Evolutionary conservation across 129 eudicot species (phyloP), one percentile per base, ranked within the genome.

Genomic region (Flaveria robusta): DNA sequence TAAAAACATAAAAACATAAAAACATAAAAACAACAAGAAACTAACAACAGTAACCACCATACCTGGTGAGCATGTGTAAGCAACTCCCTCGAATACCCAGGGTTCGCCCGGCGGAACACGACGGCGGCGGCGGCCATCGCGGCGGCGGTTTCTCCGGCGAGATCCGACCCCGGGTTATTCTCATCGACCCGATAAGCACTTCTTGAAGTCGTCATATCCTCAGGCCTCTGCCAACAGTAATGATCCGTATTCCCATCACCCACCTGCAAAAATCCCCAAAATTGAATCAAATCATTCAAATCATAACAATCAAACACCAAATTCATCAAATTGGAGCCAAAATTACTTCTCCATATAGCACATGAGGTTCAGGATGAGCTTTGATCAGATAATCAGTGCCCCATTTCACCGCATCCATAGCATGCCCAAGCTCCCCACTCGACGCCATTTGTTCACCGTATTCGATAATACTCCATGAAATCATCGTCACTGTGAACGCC

Each of bases 181-280:
- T 90, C 89, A 76, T 95, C 99, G 34, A 95, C 86, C 71, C 78
- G 80, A 78, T 95, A 95, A 45, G 99, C 99, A 26, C 88, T 83
- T 18, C 99, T 77, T 24, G 96, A 92, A 9, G 99, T 95, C 9
- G 96, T 91, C 99, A 95, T 95, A 71, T 95, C 99, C 86, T 95
- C 99, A 0, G 99, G 97, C 70, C 99, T 83, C 81, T 95, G 99
- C 99, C 99, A 95, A 70, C 99, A 95, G 75, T 83, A 95, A 72
- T 95, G 99, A 84, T 95, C 99, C 68, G 97, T 88, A 81, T 86
- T 87, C n/a, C 99, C 99, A 78, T 95, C 99, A 65, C 99, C 99
- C 1, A 95, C 97, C 98, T 94, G 72, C 29, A 65, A 67, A 50
- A 65, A 74, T 54, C 77, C 74, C 64, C 29, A 68, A 18, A 5